phyloP scores from a whole-genome alignment of 768 basidiomycete genomes.

The Lactarius hatsudake region DNA sequence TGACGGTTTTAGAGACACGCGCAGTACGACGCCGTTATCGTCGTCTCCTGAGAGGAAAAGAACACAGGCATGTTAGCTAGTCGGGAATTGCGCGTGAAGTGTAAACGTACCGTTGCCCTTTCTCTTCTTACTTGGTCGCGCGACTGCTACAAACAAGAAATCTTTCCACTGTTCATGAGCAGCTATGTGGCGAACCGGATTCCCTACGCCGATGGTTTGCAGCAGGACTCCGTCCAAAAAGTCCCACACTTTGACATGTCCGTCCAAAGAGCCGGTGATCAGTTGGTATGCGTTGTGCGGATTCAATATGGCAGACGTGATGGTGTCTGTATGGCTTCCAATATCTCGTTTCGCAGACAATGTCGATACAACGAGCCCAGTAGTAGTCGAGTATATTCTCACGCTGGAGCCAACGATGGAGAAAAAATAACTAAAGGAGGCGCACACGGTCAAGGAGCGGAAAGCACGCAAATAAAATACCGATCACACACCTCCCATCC shows the following conservation, averaged over 20 bases:
- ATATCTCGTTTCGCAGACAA: slow-evolving; percentile 52
- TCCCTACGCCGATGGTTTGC: slow-evolving; percentile 65
- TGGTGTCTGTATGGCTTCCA: slow-evolving; percentile 45
- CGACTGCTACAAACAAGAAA: slow-evolving; percentile 64
- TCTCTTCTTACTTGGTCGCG: slow-evolving; percentile 48
- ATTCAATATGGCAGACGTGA: slow-evolving; percentile 75
- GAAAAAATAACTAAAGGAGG: slow-evolving; percentile 74
- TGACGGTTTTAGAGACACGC: slow-evolving; percentile 56
- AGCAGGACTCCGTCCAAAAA: slow-evolving; percentile 81
- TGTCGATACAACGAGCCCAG: slow-evolving; percentile 79
- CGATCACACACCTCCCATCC: slow-evolving; percentile 69
- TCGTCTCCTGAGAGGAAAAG: slow-evolving; percentile 3
- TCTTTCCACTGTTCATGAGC: slow-evolving; percentile 68
- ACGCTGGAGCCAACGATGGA: slow-evolving; percentile 76
- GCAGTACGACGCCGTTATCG: slow-evolving; percentile 55
- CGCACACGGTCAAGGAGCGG: slow-evolving; percentile 23
- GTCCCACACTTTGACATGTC: slow-evolving; percentile 90
- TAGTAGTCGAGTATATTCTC: slow-evolving; percentile 78
- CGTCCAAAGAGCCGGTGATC: slow-evolving; percentile 80
- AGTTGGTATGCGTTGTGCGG: slow-evolving; percentile 89
- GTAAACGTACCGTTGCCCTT: slow-evolving; percentile 33
- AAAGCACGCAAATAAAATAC: neutral
- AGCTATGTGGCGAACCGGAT: slow-evolving; percentile 69
- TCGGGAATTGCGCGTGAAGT: neutral
- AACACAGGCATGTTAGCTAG: neutral